Conservation (phyloP, 352 stramenopile species). For the Plasmopara halstedii region DNA sequence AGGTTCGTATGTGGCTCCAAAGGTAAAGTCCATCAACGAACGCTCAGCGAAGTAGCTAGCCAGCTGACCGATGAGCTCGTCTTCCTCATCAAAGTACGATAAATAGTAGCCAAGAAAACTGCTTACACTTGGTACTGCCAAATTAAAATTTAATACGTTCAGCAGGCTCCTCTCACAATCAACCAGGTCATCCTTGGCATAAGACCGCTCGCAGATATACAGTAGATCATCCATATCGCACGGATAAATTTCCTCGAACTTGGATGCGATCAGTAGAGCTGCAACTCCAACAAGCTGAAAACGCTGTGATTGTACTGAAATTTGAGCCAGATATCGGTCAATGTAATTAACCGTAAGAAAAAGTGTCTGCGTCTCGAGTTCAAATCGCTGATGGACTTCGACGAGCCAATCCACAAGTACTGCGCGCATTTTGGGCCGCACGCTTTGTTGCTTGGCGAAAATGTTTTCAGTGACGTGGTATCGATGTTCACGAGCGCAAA, state of each 20-base stretch:
- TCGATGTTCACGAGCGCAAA: constrained; percentile 31
- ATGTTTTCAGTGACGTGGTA: constrained; percentile 47
- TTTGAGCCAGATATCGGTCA: constrained; percentile 92
- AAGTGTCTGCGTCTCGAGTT: constrained; percentile 94
- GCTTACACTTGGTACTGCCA: constrained; percentile 93
- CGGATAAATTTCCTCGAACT: constrained; percentile 99
- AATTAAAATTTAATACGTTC: constrained; percentile 92
- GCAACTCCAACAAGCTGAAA: constrained; percentile 98
- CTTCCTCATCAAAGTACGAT: constrained; percentile 54
- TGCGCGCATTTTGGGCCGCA: constrained; percentile 53
- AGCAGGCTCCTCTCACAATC: constrained; percentile 94
- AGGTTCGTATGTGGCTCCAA: constrained; percentile 39
- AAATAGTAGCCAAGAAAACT: constrained; percentile 95
- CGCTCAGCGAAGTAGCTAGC: constrained; percentile 55
- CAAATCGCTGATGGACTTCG: constrained; percentile 98
- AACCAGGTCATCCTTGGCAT: constrained; percentile 74
- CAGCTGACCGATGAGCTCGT: constrained; percentile 32
- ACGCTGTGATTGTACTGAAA: constrained; percentile 85
- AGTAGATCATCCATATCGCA: constrained; percentile 95
- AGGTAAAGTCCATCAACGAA: constrained; percentile 45
- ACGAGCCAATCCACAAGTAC: constrained; percentile 78
- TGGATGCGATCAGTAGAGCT: constrained; percentile 93
- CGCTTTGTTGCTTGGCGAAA: constrained; percentile 38
- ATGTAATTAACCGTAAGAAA: constrained; percentile 98
- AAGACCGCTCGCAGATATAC: constrained; percentile 97